Conservation (phyloP, 2,329 filamentous ascomycete species). For the Phyllosticta ampelicida region DNA sequence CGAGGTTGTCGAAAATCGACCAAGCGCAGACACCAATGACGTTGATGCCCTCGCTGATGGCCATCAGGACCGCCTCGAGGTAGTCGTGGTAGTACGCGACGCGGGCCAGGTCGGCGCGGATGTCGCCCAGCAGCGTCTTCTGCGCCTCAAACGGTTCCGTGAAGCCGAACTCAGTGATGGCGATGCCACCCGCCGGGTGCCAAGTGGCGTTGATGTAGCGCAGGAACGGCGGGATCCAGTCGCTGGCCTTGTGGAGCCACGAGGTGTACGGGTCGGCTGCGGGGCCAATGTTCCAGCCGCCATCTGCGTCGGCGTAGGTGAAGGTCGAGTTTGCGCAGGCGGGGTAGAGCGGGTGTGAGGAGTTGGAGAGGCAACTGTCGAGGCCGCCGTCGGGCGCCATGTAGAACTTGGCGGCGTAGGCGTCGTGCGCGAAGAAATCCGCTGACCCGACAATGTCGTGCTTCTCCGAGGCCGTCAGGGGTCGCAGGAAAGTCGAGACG, state of each 20-base stretch:
- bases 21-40: conserved; percentile 27
- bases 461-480: conserved; percentile 24
- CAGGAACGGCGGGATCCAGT: conserved; percentile 26
- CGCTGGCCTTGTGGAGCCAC: conserved; percentile 27
- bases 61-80: conserved; percentile 24
- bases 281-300: conserved; percentile 24
- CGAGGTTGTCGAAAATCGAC: conserved; percentile 29
- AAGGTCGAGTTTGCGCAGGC: conserved; percentile 24
- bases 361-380: conserved; percentile 26
- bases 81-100: conserved; percentile 24
- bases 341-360: conserved; percentile 24
- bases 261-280: conserved; percentile 21
- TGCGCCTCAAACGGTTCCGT: conserved; percentile 24
- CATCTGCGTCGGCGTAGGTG: conserved; percentile 17
- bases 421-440: conserved; percentile 29
- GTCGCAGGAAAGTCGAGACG: conserved; percentile 21
- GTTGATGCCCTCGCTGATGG: conserved; percentile 25
- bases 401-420: conserved; percentile 27
- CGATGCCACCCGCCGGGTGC: conserved; percentile 20
- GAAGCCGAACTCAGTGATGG: conserved; percentile 29
- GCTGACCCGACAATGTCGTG: conserved; percentile 20
- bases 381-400: conserved; percentile 26
- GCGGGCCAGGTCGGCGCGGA: conserved; percentile 22
- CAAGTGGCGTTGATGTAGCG: conserved; percentile 25
- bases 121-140: conserved; percentile 20